Evolutionary conservation across 306 rosid species (phyloP).

Genomic region (Crataegus laevigata): DNA sequence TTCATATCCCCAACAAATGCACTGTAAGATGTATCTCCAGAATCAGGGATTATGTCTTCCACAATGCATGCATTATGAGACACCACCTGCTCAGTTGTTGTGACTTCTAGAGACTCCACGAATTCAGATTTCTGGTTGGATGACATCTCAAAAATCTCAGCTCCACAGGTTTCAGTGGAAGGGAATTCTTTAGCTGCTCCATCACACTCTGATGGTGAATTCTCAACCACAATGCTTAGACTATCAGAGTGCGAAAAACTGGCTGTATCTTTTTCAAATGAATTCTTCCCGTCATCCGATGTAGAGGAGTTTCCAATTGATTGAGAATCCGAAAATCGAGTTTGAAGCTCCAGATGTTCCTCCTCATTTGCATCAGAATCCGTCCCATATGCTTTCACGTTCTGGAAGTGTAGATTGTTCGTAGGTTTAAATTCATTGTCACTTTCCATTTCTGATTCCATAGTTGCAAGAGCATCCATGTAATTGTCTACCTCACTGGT

Average conservation of each 20-base stretch:
- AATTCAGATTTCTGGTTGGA: conserved; percentile 26
- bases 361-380: conserved; percentile 50
- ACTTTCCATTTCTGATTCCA: conserved; percentile 66
- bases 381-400: conserved; percentile 25
- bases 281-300: conserved; percentile 56
- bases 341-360: conserved; percentile 40
- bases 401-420: conserved; percentile 24
- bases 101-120: conserved; percentile 23
- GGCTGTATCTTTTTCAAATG: conserved; percentile 42
- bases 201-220: conserved; percentile 34
- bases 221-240: conserved; percentile 38
- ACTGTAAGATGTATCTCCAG: conserved; percentile 32
- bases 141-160: conserved; percentile 33
- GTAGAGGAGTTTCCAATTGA: conserved; percentile 54
- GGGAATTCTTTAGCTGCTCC: conserved; percentile 26
- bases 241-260: conserved; percentile 43
- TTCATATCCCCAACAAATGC: conserved; percentile 27
- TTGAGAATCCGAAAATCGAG: conserved; percentile 53
- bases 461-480: conserved; percentile 67
- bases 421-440: conserved; percentile 50
- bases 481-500: conserved; percentile 83
- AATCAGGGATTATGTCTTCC: conserved; percentile 31
- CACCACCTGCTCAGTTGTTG: conserved; percentile 20
- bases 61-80: conserved; percentile 20
- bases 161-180: conserved; percentile 25